Conservation (phyloP, 2,329 filamentous ascomycete genomes). For the Apiospora aurea region DNA sequence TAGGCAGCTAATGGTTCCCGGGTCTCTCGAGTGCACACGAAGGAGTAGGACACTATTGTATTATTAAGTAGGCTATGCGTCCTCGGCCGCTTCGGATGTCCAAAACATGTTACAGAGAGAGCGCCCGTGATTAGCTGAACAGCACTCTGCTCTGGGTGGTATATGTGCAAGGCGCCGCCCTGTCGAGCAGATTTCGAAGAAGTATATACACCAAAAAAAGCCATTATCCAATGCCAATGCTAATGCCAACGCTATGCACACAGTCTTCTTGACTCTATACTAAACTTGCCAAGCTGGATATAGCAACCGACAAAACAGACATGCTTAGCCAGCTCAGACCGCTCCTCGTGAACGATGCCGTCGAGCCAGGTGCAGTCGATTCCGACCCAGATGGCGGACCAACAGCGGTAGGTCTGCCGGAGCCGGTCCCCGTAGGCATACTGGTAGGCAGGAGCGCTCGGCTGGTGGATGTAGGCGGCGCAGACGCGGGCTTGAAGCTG, state of each 20-base stretch:
- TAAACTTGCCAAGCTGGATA: background rate
- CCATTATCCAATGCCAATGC: constrained; percentile 9
- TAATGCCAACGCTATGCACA: background rate
- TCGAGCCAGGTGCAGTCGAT: background rate
- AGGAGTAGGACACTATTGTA: constrained; percentile 55
- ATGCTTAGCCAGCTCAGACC: constrained; percentile 1
- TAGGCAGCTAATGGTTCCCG: background rate
- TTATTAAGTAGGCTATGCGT: background rate
- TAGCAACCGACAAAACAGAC: background rate
- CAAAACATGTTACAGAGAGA: constrained; percentile 1
- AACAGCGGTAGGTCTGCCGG: background rate
- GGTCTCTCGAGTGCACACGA: background rate
- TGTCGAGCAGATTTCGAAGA: background rate
- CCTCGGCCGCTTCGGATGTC: background rate
- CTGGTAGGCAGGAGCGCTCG: background rate
- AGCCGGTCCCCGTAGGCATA: background rate
- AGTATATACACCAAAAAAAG: constrained; percentile 15
- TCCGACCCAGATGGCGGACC: background rate
- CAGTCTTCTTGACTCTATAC: background rate
- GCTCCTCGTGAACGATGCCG: background rate
- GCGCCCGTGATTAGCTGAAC: background rate
- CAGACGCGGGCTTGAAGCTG: background rate
- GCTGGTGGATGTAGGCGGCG: background rate
- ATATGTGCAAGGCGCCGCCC: constrained; percentile 15
- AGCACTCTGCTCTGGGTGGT: background rate